These are phyloP conservation scores for Aureobasidium leucospermi DNA, from an alignment of 2,329 filamentous ascomycete species.

Conservation along the genomic window DNA sequence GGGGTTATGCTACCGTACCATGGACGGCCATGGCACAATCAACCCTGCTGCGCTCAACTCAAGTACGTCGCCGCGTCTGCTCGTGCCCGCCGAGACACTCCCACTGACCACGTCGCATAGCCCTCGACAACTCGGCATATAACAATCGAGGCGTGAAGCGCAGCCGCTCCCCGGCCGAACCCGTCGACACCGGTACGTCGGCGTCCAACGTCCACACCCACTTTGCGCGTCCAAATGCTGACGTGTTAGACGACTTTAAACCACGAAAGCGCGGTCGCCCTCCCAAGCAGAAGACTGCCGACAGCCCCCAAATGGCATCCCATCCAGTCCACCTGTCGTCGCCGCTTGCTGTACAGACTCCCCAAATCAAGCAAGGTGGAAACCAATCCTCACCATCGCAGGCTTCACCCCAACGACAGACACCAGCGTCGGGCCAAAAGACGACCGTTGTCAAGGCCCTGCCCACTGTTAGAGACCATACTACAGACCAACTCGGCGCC, in stretches of 20 bases:
- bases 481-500: conserved; percentile 84
- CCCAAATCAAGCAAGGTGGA: conserved; percentile 44
- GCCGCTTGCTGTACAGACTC: conserved; percentile 44
- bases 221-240: conserved; percentile 17
- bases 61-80: conserved; percentile 45
- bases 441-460: conserved; percentile 78
- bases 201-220: neutral
- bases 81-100: neutral
- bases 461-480: conserved; percentile 93
- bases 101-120: conserved; percentile 1
- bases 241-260: conserved; percentile 36
- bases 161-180: conserved; percentile 59
- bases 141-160: conserved; percentile 65
- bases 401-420: conserved; percentile 64
- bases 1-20: conserved; percentile 23
- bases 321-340: conserved; percentile 40
- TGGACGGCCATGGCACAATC: conserved; percentile 79
- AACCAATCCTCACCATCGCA: conserved; percentile 50
- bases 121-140: conserved; percentile 20
- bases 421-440: conserved; percentile 59
- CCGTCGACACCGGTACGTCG: conserved; percentile 11
- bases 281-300: conserved; percentile 55
- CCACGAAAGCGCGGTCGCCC: conserved; percentile 55
- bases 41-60: conserved; percentile 81
- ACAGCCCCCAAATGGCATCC: conserved; percentile 50